Evolutionary conservation across 805 yeast genomes (phyloP), one percentile per base, ranked within the genome.

Genomic region (Teunomyces panamensis): DNA sequence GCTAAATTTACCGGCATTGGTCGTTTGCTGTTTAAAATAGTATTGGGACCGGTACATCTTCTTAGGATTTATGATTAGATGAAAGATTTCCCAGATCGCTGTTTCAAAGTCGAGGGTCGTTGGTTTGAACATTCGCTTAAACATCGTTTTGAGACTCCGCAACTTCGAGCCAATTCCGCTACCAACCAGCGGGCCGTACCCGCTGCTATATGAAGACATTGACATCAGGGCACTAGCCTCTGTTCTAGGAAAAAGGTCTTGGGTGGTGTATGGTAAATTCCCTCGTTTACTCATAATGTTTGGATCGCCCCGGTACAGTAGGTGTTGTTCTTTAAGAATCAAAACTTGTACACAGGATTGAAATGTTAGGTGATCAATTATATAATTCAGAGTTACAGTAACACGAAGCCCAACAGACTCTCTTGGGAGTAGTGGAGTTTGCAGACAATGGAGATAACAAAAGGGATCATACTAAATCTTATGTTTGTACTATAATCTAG

Each of bases 101-200:
- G 96, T 87, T 64, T 91, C 97, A 58, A 90, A 87, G 67, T 91
- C 97, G 46, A 90, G 73, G 0, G 96, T 84, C 7, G 84, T 87
- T 1, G 96, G 91, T 55, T 83, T 81, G 52, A 85, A 70, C 28
- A 71, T 51, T 45, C 77, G 57, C 44, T 59, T 59, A 42, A 61
- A 45, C 72, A 71, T 68, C 29, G 53, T 59, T 51, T 59, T 63
- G 46, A 67, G 45, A 47, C 58, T 64, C 27, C 56, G 55, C 43
- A 65, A 54, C 43, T 50, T 49, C 30, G 54, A 44, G 54, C 34
- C 50, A 54, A 26, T 51, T 48, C 17, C n/a, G 14, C 30, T 11
- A 13, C 36, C 20, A 3, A 28, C 32, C 11, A 33, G 14, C 35
- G 9, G 16, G 9, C 42, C 17, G 24, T 42, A n/a, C 43, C 45